phyloP scores from a whole-genome alignment of 2,329 filamentous ascomycete genomes.

The Penicillium oxalicum region DNA sequence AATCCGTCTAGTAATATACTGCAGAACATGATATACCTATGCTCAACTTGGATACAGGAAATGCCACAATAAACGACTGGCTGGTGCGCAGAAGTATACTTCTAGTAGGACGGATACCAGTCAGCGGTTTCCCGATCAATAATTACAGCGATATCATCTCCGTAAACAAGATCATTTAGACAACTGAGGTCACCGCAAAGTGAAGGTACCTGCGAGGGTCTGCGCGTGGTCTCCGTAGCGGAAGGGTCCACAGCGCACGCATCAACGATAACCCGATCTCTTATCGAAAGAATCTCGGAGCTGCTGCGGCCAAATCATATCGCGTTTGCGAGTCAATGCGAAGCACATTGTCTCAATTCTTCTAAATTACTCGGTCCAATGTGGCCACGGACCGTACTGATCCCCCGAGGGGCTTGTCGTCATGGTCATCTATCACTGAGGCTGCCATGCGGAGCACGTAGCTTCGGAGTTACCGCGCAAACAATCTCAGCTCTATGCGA shows the following conservation, averaged over 20 bases:
- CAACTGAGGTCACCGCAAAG: no score
- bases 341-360: conserved; percentile 1
- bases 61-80: no score
- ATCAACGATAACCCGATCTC: conserved; percentile 18
- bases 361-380: conserved; percentile 17
- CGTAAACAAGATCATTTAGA: no score
- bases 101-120: no score
- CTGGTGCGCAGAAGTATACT: no score
- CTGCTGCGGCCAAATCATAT: conserved; percentile 6
- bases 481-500: conserved; percentile 12
- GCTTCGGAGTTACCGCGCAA: conserved; percentile 20
- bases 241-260: conserved; percentile 3
- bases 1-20: no score
- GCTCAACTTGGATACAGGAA: no score
- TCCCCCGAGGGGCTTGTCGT: conserved; percentile 21
- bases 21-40: no score
- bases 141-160: no score
- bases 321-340: conserved; percentile 4
- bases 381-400: conserved; percentile 19
- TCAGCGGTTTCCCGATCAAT: no score
- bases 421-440: conserved; percentile 8
- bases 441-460: conserved; percentile 18
- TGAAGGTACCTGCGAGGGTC: no score
- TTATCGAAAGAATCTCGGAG: conserved; percentile 20
- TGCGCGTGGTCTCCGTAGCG: no score